Base-by-base conservation (phyloP, 2,329 filamentous ascomycete genomes). In the Reticulascus tulasneorum region DNA sequence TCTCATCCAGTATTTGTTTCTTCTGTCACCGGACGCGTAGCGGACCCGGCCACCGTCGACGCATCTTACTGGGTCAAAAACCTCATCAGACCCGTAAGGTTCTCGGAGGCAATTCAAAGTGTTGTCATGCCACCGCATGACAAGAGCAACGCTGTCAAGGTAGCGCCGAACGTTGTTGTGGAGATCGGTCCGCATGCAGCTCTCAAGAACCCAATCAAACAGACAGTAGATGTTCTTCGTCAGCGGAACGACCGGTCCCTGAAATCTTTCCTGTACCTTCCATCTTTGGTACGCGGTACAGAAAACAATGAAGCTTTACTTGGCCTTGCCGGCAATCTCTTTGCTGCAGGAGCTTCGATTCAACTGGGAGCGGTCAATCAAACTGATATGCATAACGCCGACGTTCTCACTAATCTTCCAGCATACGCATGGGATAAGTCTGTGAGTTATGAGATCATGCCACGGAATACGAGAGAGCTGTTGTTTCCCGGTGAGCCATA, bases 161-260 rank as follows among this genome's bases (percentile, higher is more conserved):
- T 24, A 26, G 15, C 13, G 7, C 23, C 38, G 32, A 49, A 47
- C 52, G 49, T 66, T 8, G 52, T 69, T 10, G 43, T 73, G 12
- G 70, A 74, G 47, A 49, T 74, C 9, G 70, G 70, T 0, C 69
- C 70, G 1, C 69, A 73, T 44, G 57, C 66, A 6, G 69, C 67
- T 2, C 55, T 75, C 3, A 60, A 67, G 31, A 69, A 70, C 0
- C 69, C 69, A 1, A 58, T 73, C 37, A 67, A 69, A 48, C 66
- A 73, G 48, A 69, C 69, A 12, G 49, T 71, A 16, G 69, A 70
- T 41, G 52, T 51, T 1, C 57, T 67, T 8, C 62, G 64, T 27
- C 54, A 67, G 27, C 68, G 75, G 20, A 69, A 72, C n/a, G n/a
- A n/a, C n/a, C n/a, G n/a, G n/a, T n/a, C n/a, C n/a, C n/a, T n/a